These are phyloP conservation scores for Penicillium sp. DNA, from an alignment of 2,329 filamentous ascomycete species.

Conservation along the genomic window DNA sequence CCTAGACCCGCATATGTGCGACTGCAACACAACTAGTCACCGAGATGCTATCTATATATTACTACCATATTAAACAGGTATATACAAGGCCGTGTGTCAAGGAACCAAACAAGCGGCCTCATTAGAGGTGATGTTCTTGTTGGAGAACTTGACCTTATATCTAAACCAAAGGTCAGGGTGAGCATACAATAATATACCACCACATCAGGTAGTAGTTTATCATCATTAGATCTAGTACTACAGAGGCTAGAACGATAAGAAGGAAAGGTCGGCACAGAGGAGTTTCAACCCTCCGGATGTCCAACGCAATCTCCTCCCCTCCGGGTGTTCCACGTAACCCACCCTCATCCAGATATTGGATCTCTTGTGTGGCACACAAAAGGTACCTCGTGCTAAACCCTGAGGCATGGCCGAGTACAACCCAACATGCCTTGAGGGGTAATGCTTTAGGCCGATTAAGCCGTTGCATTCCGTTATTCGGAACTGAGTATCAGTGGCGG, in stretches of 20 bases:
- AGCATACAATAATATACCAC: not conserved
- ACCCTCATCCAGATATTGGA: not conserved
- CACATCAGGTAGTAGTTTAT: no score
- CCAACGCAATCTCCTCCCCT: not conserved
- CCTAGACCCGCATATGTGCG: not conserved
- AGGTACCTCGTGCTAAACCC: not conserved
- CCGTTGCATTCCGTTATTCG: not conserved
- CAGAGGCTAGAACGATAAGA: not conserved
- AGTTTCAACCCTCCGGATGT: not conserved
- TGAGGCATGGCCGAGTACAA: not conserved
- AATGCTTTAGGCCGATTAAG: not conserved
- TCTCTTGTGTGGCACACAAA: not conserved
- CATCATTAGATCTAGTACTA: not conserved
- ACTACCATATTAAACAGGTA: not conserved
- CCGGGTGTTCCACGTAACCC: not conserved
- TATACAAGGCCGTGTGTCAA: not conserved
- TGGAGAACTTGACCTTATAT: not conserved
- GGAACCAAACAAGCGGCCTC: no score
- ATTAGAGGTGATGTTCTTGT: no score
- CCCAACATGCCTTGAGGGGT: not conserved
- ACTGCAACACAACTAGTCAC: not conserved
- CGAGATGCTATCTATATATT: not conserved
- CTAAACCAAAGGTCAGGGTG: not conserved
- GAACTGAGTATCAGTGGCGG: not conserved
- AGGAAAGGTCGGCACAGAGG: not conserved